Evolutionary conservation across 2,329 filamentous ascomycete genomes (phyloP).

Genomic region (Aspergillus udagawae): DNA sequence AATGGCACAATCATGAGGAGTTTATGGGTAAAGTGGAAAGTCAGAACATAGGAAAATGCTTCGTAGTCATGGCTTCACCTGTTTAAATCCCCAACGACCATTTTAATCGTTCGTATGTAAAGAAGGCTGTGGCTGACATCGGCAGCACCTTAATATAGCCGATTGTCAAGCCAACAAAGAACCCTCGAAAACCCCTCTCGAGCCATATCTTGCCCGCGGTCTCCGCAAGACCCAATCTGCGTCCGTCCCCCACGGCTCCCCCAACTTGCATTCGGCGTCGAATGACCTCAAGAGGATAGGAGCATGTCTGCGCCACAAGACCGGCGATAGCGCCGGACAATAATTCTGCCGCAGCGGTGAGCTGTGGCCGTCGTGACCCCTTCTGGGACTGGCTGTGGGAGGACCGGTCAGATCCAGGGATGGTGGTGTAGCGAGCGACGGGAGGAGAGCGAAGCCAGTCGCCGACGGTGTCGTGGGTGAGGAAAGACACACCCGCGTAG

Average conservation of each 20-base stretch:
- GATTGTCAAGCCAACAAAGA: conserved; percentile 90
- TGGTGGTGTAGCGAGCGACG: conserved; percentile 69
- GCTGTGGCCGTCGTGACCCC: conserved; percentile 59
- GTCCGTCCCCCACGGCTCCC: conserved; percentile 88
- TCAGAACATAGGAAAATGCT: background rate
- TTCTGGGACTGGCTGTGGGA: conserved; percentile 34
- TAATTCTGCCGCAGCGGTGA: conserved; percentile 85
- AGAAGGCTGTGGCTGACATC: conserved; percentile 72
- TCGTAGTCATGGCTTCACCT: background rate
- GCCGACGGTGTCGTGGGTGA: conserved; percentile 86
- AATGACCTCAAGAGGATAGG: conserved; percentile 92
- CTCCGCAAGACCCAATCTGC: conserved; percentile 70
- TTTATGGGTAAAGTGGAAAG: background rate
- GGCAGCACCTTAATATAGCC: conserved; percentile 94
- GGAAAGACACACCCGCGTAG: conserved; percentile 91
- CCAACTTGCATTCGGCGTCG: conserved; percentile 93
- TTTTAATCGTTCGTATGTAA: conserved; percentile 64
- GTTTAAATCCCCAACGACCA: conserved; percentile 61
- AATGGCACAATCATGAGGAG: background rate
- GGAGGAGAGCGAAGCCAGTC: conserved; percentile 71
- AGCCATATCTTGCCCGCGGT: conserved; percentile 70
- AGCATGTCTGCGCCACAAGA: conserved; percentile 82
- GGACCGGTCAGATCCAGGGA: conserved; percentile 54
- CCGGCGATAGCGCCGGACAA: conserved; percentile 80
- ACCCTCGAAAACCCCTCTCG: conserved; percentile 74